Evolutionary conservation across 2,329 filamentous ascomycete species (phyloP).

Genomic region (Metarhizium robertsii): DNA sequence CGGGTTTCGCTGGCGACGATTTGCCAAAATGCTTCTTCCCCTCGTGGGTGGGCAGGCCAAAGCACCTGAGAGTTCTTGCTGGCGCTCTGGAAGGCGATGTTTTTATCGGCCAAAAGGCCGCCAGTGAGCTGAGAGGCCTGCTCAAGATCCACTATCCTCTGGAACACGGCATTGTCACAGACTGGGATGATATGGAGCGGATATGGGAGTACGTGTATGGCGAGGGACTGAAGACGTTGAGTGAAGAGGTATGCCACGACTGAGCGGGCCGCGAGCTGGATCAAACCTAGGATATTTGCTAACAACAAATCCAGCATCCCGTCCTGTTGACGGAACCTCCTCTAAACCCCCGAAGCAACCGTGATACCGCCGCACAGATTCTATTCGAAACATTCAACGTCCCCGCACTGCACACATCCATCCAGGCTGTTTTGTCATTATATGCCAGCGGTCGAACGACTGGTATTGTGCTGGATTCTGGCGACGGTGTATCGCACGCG

Average conservation of each 20-base stretch:
- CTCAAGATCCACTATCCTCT: conserved; percentile 94
- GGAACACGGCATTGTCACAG: conserved; percentile 95
- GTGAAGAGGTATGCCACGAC: conserved; percentile 64
- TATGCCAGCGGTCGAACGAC: conserved; percentile 95
- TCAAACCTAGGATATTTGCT: conserved; percentile 1
- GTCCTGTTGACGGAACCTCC: conserved; percentile 94
- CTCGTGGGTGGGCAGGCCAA: conserved; percentile 91
- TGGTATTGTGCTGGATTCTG: conserved; percentile 88
- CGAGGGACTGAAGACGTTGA: conserved; percentile 90
- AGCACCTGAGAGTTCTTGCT: conserved; percentile 90
- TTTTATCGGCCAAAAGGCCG: conserved; percentile 85
- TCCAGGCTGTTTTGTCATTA: conserved; percentile 90
- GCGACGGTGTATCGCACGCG: conserved; percentile 93
- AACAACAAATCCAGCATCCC: conserved; percentile 55
- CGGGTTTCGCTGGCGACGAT: conserved; percentile 93
- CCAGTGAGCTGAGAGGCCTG: conserved; percentile 81
- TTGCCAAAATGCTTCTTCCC: conserved; percentile 95
- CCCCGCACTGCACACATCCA: conserved; percentile 89
- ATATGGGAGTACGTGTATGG: conserved; percentile 99
- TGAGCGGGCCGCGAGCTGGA: too few species aligned
- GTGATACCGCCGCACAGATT: conserved; percentile 92
- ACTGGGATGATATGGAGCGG: conserved; percentile 99
- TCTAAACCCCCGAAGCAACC: conserved; percentile 88
- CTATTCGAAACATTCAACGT: conserved; percentile 99
- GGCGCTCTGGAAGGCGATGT: conserved; percentile 93